Evolutionary conservation across 225 moss, liverwort and hornwort genomes (phyloP).

Genomic region (Anthoceros angustus): DNA sequence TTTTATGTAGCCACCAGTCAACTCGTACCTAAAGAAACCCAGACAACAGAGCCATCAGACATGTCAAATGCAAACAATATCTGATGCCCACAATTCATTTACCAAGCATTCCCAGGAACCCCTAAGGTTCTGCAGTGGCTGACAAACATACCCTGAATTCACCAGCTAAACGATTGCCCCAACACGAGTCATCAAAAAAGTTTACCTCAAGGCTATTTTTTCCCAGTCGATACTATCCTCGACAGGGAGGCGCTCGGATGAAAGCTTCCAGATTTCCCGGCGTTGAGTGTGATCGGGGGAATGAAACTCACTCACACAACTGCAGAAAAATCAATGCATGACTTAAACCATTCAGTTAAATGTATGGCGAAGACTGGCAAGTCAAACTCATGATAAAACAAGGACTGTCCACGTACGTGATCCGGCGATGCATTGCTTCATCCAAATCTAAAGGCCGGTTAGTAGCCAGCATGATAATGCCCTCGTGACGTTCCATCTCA

Average conservation of each 20-base stretch:
- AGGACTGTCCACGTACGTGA: conserved; percentile 21
- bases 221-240: conserved; percentile 39
- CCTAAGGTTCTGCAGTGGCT: no score
- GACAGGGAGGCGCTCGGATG: conserved; percentile 41
- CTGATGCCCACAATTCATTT: no score
- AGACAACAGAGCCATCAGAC: background rate
- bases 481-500: conserved; percentile 55
- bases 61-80: no score
- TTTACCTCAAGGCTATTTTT: conserved; percentile 35
- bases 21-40: conserved; percentile 25
- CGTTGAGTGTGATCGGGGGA: conserved; percentile 50
- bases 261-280: conserved; percentile 45
- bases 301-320: conserved; percentile 51
- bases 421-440: conserved; percentile 51
- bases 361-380: background rate
- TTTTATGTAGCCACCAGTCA: conserved; percentile 52
- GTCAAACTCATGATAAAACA: background rate
- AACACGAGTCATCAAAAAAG: background rate
- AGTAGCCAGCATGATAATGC: conserved; percentile 53
- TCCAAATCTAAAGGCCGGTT: conserved; percentile 53
- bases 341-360: background rate
- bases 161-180: background rate
- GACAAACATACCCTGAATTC: background rate
- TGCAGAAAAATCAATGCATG: conserved; percentile 7
- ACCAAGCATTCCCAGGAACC: no score